phyloP scores from a whole-genome alignment of 441 rosid genomes.

The Gossypium davidsonii region DNA sequence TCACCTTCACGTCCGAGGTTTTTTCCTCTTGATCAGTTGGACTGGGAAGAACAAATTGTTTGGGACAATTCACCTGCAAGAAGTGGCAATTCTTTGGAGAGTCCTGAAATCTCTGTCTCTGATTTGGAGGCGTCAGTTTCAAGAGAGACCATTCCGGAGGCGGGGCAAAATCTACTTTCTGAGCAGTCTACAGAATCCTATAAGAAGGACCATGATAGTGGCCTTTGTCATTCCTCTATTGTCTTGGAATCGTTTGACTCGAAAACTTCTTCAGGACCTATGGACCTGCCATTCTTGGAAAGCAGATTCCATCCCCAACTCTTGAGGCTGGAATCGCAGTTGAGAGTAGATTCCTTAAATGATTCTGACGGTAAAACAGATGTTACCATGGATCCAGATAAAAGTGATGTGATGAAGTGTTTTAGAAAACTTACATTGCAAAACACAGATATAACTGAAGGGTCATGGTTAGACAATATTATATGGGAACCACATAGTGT shows the following conservation, averaged over 20 bases:
- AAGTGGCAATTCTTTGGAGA: slow-evolving; percentile 39
- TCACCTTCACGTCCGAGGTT: slow-evolving; percentile 40
- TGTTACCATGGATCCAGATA: slow-evolving; percentile 28
- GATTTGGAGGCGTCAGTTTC: slow-evolving; percentile 30
- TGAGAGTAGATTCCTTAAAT: slow-evolving; percentile 31
- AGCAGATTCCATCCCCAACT: slow-evolving; percentile 78
- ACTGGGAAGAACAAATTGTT: slow-evolving; percentile 83
- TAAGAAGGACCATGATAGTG: slow-evolving; percentile 32
- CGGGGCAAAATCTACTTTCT: slow-evolving; percentile 26
- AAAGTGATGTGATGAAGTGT: slow-evolving; percentile 41
- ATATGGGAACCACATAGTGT: slow-evolving; percentile 66
- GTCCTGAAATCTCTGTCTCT: slow-evolving; percentile 36
- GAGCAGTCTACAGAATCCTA: slow-evolving; percentile 25
- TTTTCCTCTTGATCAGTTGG: slow-evolving; percentile 80
- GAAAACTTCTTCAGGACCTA: slow-evolving; percentile 26
- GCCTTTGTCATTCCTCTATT: slow-evolving; percentile 35
- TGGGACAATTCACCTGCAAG: slow-evolving; percentile 70
- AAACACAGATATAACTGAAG: slow-evolving; percentile 61
- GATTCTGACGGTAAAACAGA: slow-evolving; percentile 30
- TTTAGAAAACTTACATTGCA: slow-evolving; percentile 47
- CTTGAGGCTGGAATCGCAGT: slow-evolving; percentile 68
- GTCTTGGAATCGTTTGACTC: slow-evolving; percentile 52
- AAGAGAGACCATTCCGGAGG: slow-evolving; percentile 31
- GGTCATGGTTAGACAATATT: slow-evolving; percentile 77
- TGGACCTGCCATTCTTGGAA: slow-evolving; percentile 23